Percentiles rank a stretch among this genome's conserved stretches.
These are phyloP conservation scores for Magnolia changhungtana DNA, from an alignment of 164 flowering plant genomes.

Conservation along the genomic window DNA sequence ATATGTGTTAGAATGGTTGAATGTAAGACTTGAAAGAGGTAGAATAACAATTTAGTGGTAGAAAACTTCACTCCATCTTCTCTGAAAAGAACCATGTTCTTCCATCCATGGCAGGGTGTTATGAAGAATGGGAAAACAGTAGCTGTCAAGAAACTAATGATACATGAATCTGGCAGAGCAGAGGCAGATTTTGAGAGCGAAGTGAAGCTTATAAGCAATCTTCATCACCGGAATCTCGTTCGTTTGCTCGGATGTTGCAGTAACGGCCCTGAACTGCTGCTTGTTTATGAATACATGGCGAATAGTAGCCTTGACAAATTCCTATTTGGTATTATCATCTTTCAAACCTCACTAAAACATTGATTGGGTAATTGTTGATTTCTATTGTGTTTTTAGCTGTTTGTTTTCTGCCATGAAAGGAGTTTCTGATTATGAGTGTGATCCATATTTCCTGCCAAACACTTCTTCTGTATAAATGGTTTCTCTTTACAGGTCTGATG, in stretches of 20 bases:
- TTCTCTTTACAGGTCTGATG: no score
- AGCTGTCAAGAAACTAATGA: conserved; percentile 50
- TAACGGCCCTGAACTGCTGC: conserved; percentile 45
- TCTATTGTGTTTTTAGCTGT: no score
- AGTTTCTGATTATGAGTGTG: no score
- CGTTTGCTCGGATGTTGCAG: conserved; percentile 57
- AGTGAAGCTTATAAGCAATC: conserved; percentile 59
- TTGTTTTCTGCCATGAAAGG: no score
- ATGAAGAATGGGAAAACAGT: conserved; percentile 47
- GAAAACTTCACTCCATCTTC: background rate
- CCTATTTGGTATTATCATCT: conserved; percentile 37
- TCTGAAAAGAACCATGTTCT: background rate
- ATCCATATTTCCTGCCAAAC: no score
- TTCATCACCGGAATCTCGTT: conserved; percentile 53
- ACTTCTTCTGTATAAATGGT: no score
- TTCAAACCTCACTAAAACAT: no score
- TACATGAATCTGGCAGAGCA: conserved; percentile 28
- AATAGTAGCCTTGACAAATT: conserved; percentile 56
- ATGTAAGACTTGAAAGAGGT: background rate
- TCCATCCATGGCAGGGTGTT: conserved; percentile 31
- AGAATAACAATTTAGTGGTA: background rate
- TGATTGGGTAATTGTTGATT: no score
- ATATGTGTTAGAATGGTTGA: background rate
- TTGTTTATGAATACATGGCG: conserved; percentile 55
- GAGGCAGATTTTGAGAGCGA: conserved; percentile 41